Conservation (phyloP, 2,329 filamentous ascomycete species). For the Neonectria ditissima region DNA sequence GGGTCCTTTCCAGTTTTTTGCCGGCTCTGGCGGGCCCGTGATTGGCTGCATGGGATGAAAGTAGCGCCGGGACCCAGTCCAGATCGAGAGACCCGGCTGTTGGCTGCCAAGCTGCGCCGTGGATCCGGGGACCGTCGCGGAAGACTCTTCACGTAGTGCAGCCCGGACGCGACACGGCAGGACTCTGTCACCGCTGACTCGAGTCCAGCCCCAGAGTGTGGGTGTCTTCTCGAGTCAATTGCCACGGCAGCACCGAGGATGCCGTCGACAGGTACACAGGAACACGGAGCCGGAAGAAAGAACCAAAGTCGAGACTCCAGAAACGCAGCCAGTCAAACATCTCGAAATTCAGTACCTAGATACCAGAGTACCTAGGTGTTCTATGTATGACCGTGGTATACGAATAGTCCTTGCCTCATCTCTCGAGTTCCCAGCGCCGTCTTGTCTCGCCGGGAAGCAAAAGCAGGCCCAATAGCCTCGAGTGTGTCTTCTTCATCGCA, state of each 20-base stretch:
- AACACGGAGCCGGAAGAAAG: background rate
- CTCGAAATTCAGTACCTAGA: background rate
- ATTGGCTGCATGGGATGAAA: background rate
- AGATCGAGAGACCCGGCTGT: background rate
- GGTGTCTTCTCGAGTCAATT: too few species aligned
- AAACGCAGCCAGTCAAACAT: conserved; percentile 3
- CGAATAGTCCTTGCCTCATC: conserved; percentile 8
- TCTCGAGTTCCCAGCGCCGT: conserved; percentile 3
- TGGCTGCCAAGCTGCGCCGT: conserved; percentile 1
- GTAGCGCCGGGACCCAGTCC: background rate
- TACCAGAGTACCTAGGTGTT: conserved; percentile 3
- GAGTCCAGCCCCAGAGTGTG: background rate
- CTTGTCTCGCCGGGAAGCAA: conserved; percentile 14
- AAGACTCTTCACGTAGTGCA: conserved; percentile 2
- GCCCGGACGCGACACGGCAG: background rate
- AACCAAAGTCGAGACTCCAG: background rate
- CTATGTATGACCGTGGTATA: conserved; percentile 13
- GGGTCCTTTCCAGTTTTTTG: background rate
- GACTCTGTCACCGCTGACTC: background rate
- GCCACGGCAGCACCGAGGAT: too few species aligned
- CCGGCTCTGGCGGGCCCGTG: background rate
- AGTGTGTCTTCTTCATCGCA: conserved; percentile 45
- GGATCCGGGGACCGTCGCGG: conserved; percentile 3
- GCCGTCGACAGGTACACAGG: background rate
- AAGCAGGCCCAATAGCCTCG: conserved; percentile 25